These are phyloP conservation scores for Collybia sordida DNA, from an alignment of 768 basidiomycete genomes.

Conservation along the genomic window DNA sequence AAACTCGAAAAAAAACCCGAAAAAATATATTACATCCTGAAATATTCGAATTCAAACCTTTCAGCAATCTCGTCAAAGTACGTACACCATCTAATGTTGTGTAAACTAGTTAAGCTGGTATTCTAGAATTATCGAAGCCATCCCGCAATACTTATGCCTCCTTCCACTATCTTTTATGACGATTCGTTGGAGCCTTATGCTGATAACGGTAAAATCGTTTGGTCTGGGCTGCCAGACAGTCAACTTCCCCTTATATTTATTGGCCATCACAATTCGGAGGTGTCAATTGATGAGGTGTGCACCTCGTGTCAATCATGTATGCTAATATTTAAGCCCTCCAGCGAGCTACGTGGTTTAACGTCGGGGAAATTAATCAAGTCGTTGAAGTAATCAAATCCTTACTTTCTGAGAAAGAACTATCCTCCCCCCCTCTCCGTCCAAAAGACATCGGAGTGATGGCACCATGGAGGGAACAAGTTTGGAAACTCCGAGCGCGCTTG, in stretches of 20 bases:
- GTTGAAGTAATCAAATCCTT: constrained; percentile 39
- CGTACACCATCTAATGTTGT: neutral
- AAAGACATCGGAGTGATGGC: constrained; percentile 51
- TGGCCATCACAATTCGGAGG: constrained; percentile 37
- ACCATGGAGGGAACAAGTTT: constrained; percentile 53
- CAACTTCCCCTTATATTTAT: constrained; percentile 45
- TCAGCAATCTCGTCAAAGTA: constrained; percentile 46
- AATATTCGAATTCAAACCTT: constrained; percentile 25
- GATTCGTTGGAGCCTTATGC: constrained; percentile 48
- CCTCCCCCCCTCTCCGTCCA: constrained; percentile 38
- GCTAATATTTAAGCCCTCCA: constrained; percentile 9
- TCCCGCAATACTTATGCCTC: constrained; percentile 53
- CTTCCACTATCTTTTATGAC: constrained; percentile 53
- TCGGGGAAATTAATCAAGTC: constrained; percentile 41
- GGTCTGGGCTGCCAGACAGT: constrained; percentile 39
- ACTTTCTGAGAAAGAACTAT: constrained; percentile 31
- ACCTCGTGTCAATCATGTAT: neutral
- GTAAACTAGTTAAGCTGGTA: neutral
- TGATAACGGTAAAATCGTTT: constrained; percentile 37
- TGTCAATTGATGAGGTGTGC: constrained; percentile 45
- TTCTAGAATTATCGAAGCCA: constrained; percentile 49
- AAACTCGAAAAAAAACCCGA: constrained; percentile 12
- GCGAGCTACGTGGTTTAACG: constrained; percentile 51
- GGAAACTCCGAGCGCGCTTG: constrained; percentile 45
- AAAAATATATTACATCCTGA: neutral